Evolutionary conservation across 2,329 filamentous ascomycete genomes (phyloP).

Genomic region (Penicillium capsulatum): DNA sequence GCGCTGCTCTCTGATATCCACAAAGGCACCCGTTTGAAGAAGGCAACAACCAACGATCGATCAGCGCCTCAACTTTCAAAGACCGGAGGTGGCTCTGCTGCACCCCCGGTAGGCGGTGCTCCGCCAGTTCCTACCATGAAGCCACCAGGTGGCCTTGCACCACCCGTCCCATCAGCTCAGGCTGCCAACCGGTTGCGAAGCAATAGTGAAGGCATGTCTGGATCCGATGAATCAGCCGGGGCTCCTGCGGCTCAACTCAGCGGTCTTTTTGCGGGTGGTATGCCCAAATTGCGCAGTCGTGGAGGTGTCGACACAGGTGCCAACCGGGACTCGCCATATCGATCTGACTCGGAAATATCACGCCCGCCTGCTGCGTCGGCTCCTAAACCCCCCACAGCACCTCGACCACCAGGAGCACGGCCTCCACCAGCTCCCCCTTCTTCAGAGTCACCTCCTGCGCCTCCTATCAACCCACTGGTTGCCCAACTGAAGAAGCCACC

Average conservation of each 20-base stretch:
- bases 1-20: constrained; percentile 83
- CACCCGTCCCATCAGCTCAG: constrained; percentile 50
- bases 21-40: constrained; percentile 76
- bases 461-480: constrained; percentile 50
- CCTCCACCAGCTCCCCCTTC: constrained; percentile 47
- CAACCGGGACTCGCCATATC: constrained; percentile 65
- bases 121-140: constrained; percentile 67
- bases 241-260: constrained; percentile 68
- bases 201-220: constrained; percentile 64
- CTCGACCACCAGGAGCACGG: constrained; percentile 54
- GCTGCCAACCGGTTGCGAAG: constrained; percentile 65
- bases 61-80: constrained; percentile 70
- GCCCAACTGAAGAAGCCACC: constrained; percentile 59
- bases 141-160: constrained; percentile 25
- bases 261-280: constrained; percentile 86
- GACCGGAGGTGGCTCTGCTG: constrained; percentile 53
- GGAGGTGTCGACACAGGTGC: constrained; percentile 76
- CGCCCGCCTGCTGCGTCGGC: constrained; percentile 54
- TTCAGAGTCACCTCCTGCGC: constrained; percentile 46
- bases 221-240: constrained; percentile 43
- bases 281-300: constrained; percentile 91
- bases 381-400: constrained; percentile 50
- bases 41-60: constrained; percentile 85
- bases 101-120: constrained; percentile 65
- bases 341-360: constrained; percentile 70